Base-by-base conservation (phyloP, 202 grass and related monocot genomes). In the Zoysia matrella region DNA sequence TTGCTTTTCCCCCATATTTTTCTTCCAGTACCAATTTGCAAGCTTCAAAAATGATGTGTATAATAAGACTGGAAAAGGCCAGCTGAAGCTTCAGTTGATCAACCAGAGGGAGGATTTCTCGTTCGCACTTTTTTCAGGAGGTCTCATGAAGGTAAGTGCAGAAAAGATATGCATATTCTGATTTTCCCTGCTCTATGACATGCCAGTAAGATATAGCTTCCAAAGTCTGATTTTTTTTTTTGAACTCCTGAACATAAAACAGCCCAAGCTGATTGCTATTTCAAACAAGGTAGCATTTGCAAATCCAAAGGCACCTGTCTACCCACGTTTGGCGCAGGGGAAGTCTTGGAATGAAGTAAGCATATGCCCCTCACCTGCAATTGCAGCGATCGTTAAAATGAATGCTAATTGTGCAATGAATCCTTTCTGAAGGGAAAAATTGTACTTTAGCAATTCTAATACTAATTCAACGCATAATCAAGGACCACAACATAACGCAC, bases 321-420 rank as follows among this genome's bases (percentile, higher is more conserved):
- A 92, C 78, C 92, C 95, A 9, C 85, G 92, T 46, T 79, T 97
- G 78, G 89, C 94, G 18, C 94, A 94, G 83, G 90, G 94, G 41
- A 97, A 97, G 70, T 89, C 88, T 47, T 97, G 92, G 92, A 97
- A 97, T 65, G 92, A 97, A 76, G 95, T 97, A 89, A 92, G 88
- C 8, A 62, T 7, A 30, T 30, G 5, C n/a, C 15, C 18, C n/a
- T 62, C 18, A 39, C 22, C 60, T 11, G 2, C 2, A 61, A 36
- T 36, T 61, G 18, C 22, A 36, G 8, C 22, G 2, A 2, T n/a
- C 7, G 7, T 36, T 36, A 36, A 36, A 61, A 7, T 56, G 52
- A 3, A 11, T 12, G 51, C 3, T 53, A 56, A 56, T n/a, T 15
- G 54, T 56, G 14, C 1, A 56, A 1, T 16, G 5, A 57, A n/a